These are phyloP conservation scores for Torulaspora indica DNA, from an alignment of 805 yeast genomes.

Conservation along the genomic window DNA sequence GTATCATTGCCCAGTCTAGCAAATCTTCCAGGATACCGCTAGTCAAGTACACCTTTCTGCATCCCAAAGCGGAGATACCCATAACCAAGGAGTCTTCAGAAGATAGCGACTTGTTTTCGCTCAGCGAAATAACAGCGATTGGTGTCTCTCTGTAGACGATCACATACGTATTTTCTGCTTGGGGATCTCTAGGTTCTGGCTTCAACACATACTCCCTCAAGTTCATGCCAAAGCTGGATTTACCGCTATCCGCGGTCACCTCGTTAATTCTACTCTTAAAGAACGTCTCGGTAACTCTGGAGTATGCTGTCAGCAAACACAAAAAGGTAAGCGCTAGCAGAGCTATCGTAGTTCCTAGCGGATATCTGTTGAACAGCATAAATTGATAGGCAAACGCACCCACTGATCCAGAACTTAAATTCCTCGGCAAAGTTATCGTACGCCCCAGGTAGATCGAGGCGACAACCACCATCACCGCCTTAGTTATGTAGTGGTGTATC, in stretches of 20 bases:
- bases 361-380: slow-evolving; percentile 21
- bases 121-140: slow-evolving; percentile 53
- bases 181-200: slow-evolving; percentile 31
- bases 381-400: slow-evolving; percentile 25
- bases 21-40: slow-evolving; percentile 63
- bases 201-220: slow-evolving; percentile 17
- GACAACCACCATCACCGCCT: slow-evolving; percentile 25
- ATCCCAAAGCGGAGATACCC: slow-evolving; percentile 53
- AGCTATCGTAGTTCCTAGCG: slow-evolving; percentile 16
- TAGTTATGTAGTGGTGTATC: slow-evolving; percentile 45
- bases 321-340: slow-evolving; percentile 26
- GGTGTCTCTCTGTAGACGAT: slow-evolving; percentile 66
- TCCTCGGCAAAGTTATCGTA: slow-evolving; percentile 20
- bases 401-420: slow-evolving; percentile 17
- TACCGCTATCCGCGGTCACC: slow-evolving; percentile 37
- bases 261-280: slow-evolving; percentile 41
- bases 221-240: slow-evolving; percentile 47
- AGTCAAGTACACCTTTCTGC: slow-evolving; percentile 61
- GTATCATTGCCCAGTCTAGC: slow-evolving; percentile 53
- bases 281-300: slow-evolving; percentile 44
- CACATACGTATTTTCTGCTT: slow-evolving; percentile 49
- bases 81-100: slow-evolving; percentile 44
- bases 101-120: slow-evolving; percentile 42
- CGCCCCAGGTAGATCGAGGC: slow-evolving; percentile 23
- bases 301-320: slow-evolving; percentile 39